These are phyloP conservation scores for Penicillium brevicompactum DNA, from an alignment of 2,329 filamentous ascomycete species.

Conservation along the genomic window DNA sequence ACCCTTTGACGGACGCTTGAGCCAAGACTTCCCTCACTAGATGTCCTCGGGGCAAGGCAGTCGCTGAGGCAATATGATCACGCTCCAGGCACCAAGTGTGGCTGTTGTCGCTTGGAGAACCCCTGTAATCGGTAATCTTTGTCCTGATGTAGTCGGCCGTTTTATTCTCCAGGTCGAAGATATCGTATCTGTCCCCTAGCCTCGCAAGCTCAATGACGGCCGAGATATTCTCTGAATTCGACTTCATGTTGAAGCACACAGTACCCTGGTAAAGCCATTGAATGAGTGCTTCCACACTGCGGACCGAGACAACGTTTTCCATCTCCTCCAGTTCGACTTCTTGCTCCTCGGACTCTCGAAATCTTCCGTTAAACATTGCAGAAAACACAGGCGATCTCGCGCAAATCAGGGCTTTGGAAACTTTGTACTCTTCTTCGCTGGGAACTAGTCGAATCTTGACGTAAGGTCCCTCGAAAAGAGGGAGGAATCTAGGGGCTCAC, in stretches of 20 bases:
- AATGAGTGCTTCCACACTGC: slow-evolving; percentile 14
- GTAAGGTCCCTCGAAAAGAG: slow-evolving; percentile 9
- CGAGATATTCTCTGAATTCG: slow-evolving; percentile 1
- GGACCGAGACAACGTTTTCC: slow-evolving; percentile 6
- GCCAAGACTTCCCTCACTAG: slow-evolving; percentile 7
- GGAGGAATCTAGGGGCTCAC: slow-evolving; percentile 9
- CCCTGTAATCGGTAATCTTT: not conserved
- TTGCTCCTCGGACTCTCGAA: slow-evolving; percentile 9
- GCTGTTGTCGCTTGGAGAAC: too few species aligned
- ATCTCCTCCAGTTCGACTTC: slow-evolving; percentile 13
- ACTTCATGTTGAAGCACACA: slow-evolving; percentile 3
- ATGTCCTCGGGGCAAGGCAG: slow-evolving; percentile 3
- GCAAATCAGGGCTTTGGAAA: slow-evolving; percentile 15
- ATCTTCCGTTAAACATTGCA: slow-evolving; percentile 17
- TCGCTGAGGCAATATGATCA: slow-evolving; percentile 8
- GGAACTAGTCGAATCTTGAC: slow-evolving; percentile 12
- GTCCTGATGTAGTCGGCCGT: slow-evolving; percentile 9
- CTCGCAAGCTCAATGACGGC: slow-evolving; percentile 15
- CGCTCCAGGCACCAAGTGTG: slow-evolving; percentile 3
- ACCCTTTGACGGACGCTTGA: slow-evolving; percentile 1
- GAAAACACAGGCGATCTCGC: slow-evolving; percentile 11
- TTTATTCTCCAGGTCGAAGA: not conserved
- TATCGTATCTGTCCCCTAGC: slow-evolving; percentile 13
- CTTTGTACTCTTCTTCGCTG: slow-evolving; percentile 2
- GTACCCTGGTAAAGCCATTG: slow-evolving; percentile 18